Base-by-base conservation (phyloP, 164 flowering plant genomes). In the Kalanchoe fedtschenkoi region DNA sequence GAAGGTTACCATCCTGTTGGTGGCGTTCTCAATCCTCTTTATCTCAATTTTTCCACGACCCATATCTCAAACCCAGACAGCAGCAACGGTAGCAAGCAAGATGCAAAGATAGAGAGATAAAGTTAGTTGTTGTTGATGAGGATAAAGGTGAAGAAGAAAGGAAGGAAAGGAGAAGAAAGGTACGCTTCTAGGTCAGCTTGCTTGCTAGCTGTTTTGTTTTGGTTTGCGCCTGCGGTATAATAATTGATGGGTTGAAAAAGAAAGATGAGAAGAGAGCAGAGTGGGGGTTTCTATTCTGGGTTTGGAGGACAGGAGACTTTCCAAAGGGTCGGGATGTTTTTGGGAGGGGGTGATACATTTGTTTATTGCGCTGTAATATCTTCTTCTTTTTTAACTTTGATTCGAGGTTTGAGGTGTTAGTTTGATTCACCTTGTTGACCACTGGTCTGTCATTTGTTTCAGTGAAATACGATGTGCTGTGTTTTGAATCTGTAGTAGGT, bases 1-100 rank as follows among this genome's bases (percentile, higher is more conserved):
- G 68, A 77, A 89, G 1, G 91, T 87, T 62, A 89, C 93, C 66
- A 83, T 85, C 75, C 96, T 81, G 79, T 87, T 87, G 53, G 74
- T 81, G 37, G 78, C 35, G 78, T 83, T 89, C 76, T 89, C 95
- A 0, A 89, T 87, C 77, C 89, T 87, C 80, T 86, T 87, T 57
- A 89, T 89, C 83, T 87, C 93, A 15, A 87, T 89, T 85, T 87
- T 87, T 0, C 95, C 95, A 69, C 95, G 79, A 63, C 95, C 97
- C 88, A 79, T 82, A 56, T 22, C 54, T 22, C 22, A 44, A 17
- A 44, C 5, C 1, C 4, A 44, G 11, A 22, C 13, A 17, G 51
- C 21, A 26, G 5, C 5, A n/a, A n/a, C n/a, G n/a, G n/a, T n/a
- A n/a, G n/a, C 21, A 13, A 42, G 47, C 62, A 53, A 17, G 47